phyloP scores from a whole-genome alignment of 192 early-diverging fungal species.

The Mortierella claussenii region DNA sequence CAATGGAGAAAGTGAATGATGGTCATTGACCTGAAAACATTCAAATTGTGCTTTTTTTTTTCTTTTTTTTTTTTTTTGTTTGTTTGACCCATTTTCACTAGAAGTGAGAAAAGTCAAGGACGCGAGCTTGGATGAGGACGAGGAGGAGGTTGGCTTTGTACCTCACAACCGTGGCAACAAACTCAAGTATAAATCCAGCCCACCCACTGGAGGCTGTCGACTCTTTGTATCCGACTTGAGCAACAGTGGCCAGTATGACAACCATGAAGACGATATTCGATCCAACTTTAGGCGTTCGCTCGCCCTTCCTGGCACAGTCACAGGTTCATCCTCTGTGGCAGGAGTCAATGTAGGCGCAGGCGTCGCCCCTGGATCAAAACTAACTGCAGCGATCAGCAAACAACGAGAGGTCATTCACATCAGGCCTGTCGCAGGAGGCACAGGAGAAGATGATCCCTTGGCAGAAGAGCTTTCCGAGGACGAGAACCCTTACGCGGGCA shows the following conservation, averaged over 20 bases:
- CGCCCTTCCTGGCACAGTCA: constrained; percentile 17
- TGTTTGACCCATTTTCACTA: too few relatives aligned
- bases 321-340: constrained; percentile 12
- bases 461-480: constrained; percentile 57
- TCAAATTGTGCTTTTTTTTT: too few relatives aligned
- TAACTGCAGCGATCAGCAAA: not conserved
- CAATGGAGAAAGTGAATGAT: too few relatives aligned
- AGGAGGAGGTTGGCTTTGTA: constrained; percentile 60
- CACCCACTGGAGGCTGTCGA: constrained; percentile 56
- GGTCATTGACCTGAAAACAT: not conserved
- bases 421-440: not conserved
- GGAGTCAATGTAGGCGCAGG: not conserved
- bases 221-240: constrained; percentile 54
- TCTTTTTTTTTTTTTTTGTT: not conserved
- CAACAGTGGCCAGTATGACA: constrained; percentile 29
- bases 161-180: constrained; percentile 80
- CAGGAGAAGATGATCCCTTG: constrained; percentile 33
- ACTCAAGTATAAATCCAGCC: constrained; percentile 65
- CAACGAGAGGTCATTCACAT: constrained; percentile 25
- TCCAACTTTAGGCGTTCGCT: constrained; percentile 23
- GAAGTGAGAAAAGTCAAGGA: constrained; percentile 40
- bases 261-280: constrained; percentile 36
- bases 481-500: constrained; percentile 70
- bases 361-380: not conserved
- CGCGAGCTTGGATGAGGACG: constrained; percentile 29